phyloP scores from a whole-genome alignment of 176 grass and related monocot genomes.

The Canna indica region DNA sequence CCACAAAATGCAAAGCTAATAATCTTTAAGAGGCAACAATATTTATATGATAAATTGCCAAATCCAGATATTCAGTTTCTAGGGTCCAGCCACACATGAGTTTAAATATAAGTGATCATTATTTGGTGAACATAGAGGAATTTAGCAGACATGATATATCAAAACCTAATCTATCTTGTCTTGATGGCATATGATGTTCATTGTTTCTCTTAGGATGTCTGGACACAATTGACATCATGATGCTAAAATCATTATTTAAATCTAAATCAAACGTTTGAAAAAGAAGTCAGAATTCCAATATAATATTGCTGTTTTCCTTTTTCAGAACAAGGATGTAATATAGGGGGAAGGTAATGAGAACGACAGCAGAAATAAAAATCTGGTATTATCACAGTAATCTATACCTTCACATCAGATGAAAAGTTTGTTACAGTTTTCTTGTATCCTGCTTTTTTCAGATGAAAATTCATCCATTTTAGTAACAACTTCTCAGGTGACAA shows the following conservation, averaged over 20 bases:
- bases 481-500: conserved; percentile 90
- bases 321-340: neutral
- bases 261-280: neutral
- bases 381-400: neutral
- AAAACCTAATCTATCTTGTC: neutral
- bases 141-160: neutral
- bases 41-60: no score
- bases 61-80: no score
- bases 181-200: neutral
- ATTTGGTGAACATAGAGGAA: neutral
- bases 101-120: neutral
- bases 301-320: neutral
- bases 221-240: neutral
- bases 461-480: conserved; percentile 98
- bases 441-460: conserved; percentile 94
- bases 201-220: neutral
- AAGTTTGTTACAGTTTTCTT: conserved; percentile 98
- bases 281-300: no score
- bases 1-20: neutral
- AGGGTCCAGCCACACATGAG: neutral
- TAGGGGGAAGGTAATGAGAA: no score
- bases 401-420: conserved; percentile 94
- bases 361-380: neutral
- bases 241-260: neutral
- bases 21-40: neutral